Evolutionary conservation across 129 eudicot species (phyloP), one percentile per base, ranked within the genome.

Genomic region (Gnaphalium uliginosum): DNA sequence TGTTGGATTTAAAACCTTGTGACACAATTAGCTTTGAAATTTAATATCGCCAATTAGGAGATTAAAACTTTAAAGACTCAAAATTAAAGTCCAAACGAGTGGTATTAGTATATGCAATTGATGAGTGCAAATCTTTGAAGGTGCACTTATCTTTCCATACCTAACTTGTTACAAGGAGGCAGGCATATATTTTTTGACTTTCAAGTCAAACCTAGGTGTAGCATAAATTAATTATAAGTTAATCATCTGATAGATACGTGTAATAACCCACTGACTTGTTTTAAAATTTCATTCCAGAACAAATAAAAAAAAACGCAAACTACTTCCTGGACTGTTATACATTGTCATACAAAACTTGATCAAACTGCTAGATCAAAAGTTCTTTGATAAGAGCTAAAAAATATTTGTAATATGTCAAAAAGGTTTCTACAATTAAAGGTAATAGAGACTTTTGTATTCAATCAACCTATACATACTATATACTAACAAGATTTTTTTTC

Each of bases 121-220:
- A 79, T 53, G 18, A 59, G 30, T 69, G 83, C 68, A 72, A 25
- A 66, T 51, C 23, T 17, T 62, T 22, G 56, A 41, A 73, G 73
- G 62, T 79, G 68, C 56, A 64, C 78, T 15, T 48, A 64, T 72
- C 78, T 72, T 72, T 79, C 73, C 8, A 35, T 79, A 72, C 83
- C 74, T 72, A 79, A 79, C 73, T 79, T 63, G 26, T 18, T 67
- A 53, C n/a, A 76, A 54, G 56, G 30, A 68, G 23, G 17, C 9
- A 59, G n/a, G n/a, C 15, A 64, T 18, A 18, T 56, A 29, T 19
- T 4, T 11, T 41, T 39, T 22, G 5, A 24, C n/a, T 71, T 4
- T 35, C 23, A 51, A 51, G 79, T 76, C 73, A 75, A 48, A 51
- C 33, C 15, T 29, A 48, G 1, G 18, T 43, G 13, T 11, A 13